Base-by-base conservation (phyloP, 2,329 filamentous ascomycete species). In the Plectosphaerella plurivora region DNA sequence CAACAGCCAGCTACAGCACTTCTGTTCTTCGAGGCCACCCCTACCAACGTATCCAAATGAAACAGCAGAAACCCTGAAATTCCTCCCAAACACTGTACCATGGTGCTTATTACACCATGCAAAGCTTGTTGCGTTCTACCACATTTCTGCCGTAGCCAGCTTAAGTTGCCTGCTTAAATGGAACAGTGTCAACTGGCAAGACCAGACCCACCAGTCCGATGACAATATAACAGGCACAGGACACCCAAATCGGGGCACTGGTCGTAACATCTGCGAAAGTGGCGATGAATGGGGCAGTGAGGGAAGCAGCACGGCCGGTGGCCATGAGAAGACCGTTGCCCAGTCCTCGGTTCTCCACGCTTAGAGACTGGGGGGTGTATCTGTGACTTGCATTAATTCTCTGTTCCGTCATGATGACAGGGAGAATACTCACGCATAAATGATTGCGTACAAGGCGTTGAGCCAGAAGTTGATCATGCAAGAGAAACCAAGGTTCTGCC, bases 401-500 rank as follows among this genome's bases (percentile, higher is more conserved):
- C 28, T 12, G 28, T 12, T 33, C 28, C 28, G 8, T 10, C 8
- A 33, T 5, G 11, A 10, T 12, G 9, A 8, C 4, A 33, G 28
- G 24, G 15, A 15, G 8, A 15, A 18, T 10, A 35, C 59, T 53
- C 53, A 58, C 54, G 55, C 53, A 42, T 59, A 60, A 35, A 59
- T 49, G 10, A 59, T 51, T 3, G 58, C 53, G 22, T 60, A 60
- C 9, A 59, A 16, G 1, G 53, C 59, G 41, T 61, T 61, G 20
- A 60, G 52, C 47, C 52, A 58, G 33, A 63, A 55, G 18, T 57
- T 57, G 2, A 59, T 56, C 53, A 63, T 58, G 44, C 51, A 58
- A 4, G 61, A 59, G 37, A 63, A 61, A 4, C 59, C 61, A 9
- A 63, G 49, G 45, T 63, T 60, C 18, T 60, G 53, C 7, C 49